These are phyloP conservation scores for Camellia oleifera DNA, from an alignment of 179 eudicot species.

Conservation along the genomic window DNA sequence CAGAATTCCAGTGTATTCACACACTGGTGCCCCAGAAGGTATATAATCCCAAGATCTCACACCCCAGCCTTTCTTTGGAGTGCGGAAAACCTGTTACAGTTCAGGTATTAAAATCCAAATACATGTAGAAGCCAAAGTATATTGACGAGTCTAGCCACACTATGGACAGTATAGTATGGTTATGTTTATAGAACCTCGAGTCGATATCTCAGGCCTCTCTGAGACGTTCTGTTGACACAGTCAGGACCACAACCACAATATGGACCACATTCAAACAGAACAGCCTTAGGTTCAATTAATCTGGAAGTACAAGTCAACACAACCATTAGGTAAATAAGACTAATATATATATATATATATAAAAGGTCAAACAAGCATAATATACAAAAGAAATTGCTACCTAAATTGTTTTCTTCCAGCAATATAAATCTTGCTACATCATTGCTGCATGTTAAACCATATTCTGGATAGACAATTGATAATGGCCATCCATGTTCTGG, in stretches of 20 bases:
- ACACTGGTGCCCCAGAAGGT: slow-evolving; percentile 81
- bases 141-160: not conserved
- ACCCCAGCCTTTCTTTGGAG: slow-evolving; percentile 93
- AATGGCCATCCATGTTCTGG: too few relatives aligned
- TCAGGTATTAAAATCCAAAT: not conserved
- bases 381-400: not conserved
- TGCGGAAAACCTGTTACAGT: slow-evolving; percentile 65
- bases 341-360: too few relatives aligned
- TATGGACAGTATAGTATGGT: slow-evolving; percentile 1
- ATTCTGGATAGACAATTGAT: too few relatives aligned
- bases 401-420: not conserved
- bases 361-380: not conserved
- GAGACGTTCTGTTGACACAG: slow-evolving; percentile 79
- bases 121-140: not conserved
- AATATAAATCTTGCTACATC: not conserved
- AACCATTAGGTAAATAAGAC: slow-evolving; percentile 5
- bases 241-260: slow-evolving; percentile 77
- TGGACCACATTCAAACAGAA: slow-evolving; percentile 92
- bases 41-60: slow-evolving; percentile 97
- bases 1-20: slow-evolving; percentile 77
- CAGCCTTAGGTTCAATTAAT: slow-evolving; percentile 78
- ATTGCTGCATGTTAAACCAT: not conserved
- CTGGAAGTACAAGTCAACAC: slow-evolving; percentile 29
- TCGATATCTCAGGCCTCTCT: slow-evolving; percentile 58
- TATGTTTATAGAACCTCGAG: slow-evolving; percentile 56